phyloP scores from a whole-genome alignment of 2,329 filamentous ascomycete species.

The Didymella sp. region DNA sequence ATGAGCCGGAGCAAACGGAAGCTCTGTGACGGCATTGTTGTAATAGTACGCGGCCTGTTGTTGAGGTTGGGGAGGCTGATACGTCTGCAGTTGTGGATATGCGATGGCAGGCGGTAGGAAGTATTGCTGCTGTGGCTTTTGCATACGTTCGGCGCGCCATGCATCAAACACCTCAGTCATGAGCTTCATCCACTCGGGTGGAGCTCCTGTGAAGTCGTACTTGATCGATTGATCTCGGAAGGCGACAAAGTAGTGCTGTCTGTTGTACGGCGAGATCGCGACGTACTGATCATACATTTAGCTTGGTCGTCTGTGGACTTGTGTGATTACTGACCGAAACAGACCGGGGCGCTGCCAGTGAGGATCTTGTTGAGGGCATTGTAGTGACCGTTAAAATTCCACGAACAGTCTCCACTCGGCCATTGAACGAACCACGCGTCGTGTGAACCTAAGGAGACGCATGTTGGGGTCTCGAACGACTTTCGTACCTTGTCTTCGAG shows the following conservation, averaged over 20 bases:
- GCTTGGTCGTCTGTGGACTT: neutral
- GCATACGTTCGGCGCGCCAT: slow-evolving; percentile 38
- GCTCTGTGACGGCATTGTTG: slow-evolving; percentile 7
- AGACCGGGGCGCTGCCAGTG: slow-evolving; percentile 31
- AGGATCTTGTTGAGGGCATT: slow-evolving; percentile 38
- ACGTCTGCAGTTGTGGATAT: slow-evolving; percentile 14
- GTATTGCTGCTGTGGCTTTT: slow-evolving; percentile 25
- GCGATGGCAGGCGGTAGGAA: slow-evolving; percentile 2
- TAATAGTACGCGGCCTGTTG: slow-evolving; percentile 19
- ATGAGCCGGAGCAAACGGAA: slow-evolving; percentile 3
- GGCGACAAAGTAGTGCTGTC: slow-evolving; percentile 44
- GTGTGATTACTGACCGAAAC: slow-evolving; percentile 35
- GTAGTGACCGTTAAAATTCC: slow-evolving; percentile 46
- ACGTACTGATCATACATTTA: slow-evolving; percentile 33
- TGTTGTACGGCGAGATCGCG: slow-evolving; percentile 44
- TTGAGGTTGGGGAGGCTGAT: slow-evolving; percentile 15
- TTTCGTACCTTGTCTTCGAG: slow-evolving; percentile 46
- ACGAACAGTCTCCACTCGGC: slow-evolving; percentile 39
- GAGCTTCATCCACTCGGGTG: slow-evolving; percentile 43
- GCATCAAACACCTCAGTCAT: slow-evolving; percentile 43
- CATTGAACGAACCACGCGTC: slow-evolving; percentile 46
- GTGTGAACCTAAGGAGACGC: slow-evolving; percentile 40
- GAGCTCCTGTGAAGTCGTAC: slow-evolving; percentile 44
- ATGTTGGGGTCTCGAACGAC: slow-evolving; percentile 40
- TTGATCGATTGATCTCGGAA: slow-evolving; percentile 43